Evolutionary conservation across 2,329 filamentous ascomycete species (phyloP).

Genomic region (Alternaria triticina): DNA sequence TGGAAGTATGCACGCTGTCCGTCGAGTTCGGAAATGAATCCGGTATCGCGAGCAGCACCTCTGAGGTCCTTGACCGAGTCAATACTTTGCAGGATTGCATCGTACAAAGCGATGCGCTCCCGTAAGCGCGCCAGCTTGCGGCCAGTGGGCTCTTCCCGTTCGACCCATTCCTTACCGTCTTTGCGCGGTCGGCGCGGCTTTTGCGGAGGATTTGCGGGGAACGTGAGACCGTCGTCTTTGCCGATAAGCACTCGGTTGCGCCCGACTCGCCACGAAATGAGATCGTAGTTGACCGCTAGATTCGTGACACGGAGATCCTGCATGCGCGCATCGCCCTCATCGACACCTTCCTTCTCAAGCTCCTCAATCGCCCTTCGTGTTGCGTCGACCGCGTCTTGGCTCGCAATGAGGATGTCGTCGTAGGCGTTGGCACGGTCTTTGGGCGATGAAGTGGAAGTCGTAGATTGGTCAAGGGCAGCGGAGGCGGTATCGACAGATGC

Average conservation of each 20-base stretch:
- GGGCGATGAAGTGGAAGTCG: constrained; percentile 52
- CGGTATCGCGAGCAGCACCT: constrained; percentile 83
- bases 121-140: constrained; percentile 80
- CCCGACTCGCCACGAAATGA: constrained; percentile 93
- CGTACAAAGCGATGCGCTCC: constrained; percentile 88
- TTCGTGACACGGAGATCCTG: constrained; percentile 91
- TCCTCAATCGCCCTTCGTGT: constrained; percentile 95
- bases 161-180: constrained; percentile 53
- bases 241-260: constrained; percentile 89
- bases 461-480: constrained; percentile 54
- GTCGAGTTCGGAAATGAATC: constrained; percentile 78
- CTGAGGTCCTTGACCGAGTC: constrained; percentile 88
- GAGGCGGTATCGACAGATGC: constrained; percentile 69
- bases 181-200: constrained; percentile 60
- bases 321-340: constrained; percentile 84
- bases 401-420: constrained; percentile 86
- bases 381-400: constrained; percentile 92
- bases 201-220: constrained; percentile 59
- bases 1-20: constrained; percentile 83
- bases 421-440: constrained; percentile 84
- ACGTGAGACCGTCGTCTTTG: constrained; percentile 74
- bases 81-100: constrained; percentile 87
- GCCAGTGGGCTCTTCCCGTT: constrained; percentile 71
- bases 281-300: constrained; percentile 90
- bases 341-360: constrained; percentile 79